Base-by-base conservation (phyloP, 768 basidiomycete genomes). In the Tylopilus rubrobrunneus region DNA sequence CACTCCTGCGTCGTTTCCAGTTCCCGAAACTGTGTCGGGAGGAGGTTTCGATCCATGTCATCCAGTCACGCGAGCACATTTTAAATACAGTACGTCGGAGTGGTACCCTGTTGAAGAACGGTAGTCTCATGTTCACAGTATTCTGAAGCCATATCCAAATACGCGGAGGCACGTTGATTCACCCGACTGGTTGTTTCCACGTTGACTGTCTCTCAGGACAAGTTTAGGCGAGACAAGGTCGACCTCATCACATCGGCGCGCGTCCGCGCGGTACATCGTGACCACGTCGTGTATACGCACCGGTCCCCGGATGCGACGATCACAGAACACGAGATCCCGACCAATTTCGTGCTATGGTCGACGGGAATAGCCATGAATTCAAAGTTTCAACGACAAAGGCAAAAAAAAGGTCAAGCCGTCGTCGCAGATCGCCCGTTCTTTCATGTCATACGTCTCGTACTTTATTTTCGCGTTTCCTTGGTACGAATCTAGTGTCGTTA, bases 331-430 rank as follows among this genome's bases (percentile, higher is more conserved):
- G 73, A 76, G 47, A 83, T 98, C 55, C 87, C 90, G 7, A 80
- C 82, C 43, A 96, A 97, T 55, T 98, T 98, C 68, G 89, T 93
- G 23, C 77, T 99, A 1, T 99, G 97, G 97, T 90, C 87, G 29
- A 99, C 87, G 1, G 88, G 87, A n/a, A 90, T 90, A 67, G 90
- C 96, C 1, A 98, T 98, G 96, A 97, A 96, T 71, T n/a, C n/a
- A n/a, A 48, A 36, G 37, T 27, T 34, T 9, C 33, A 48, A 25
- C 25, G 37, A 52, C 29, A 25, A 5, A 34, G 4, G 7, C 34
- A 34, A 34, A 15, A 34, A 34, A 15, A 34, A 15, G 6, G 14
- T 52, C 45, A 48, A 14, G 25, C 17, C 37, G 29, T 34, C 14
- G 10, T 34, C 37, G 12, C 21, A 27, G 7, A 15, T 44, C 15